phyloP scores from a whole-genome alignment of 2,329 filamentous ascomycete species.

The Nannizziopsis barbatae region DNA sequence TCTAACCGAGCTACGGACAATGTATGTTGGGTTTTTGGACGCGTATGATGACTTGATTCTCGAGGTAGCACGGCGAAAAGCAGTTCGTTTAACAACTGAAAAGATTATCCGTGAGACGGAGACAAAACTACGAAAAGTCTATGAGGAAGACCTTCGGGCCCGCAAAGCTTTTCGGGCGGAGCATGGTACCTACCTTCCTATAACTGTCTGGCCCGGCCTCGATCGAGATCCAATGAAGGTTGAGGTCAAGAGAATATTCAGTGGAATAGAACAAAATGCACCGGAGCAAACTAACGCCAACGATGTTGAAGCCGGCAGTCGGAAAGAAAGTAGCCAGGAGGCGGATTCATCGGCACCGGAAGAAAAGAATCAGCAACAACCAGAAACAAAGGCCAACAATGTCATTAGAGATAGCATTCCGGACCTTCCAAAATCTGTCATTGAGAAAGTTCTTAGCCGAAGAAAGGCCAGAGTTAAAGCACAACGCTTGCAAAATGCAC shows the following conservation, averaged over 20 bases:
- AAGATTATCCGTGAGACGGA: constrained; percentile 66
- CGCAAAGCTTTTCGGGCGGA: constrained; percentile 70
- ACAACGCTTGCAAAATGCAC: background rate
- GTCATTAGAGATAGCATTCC: constrained; percentile 32
- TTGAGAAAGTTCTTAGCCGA: constrained; percentile 35
- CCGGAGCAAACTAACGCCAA: background rate
- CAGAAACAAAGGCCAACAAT: constrained; percentile 12
- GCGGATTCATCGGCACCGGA: background rate
- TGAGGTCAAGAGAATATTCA: constrained; percentile 28
- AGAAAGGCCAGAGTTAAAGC: constrained; percentile 20
- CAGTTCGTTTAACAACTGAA: constrained; percentile 62
- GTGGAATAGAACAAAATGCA: constrained; percentile 13
- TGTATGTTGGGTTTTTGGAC: constrained; percentile 76
- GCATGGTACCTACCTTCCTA: constrained; percentile 74
- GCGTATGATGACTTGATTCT: constrained; percentile 77
- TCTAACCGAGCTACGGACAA: constrained; percentile 63
- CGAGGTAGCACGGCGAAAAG: constrained; percentile 65
- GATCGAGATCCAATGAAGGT: constrained; percentile 44
- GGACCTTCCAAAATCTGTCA: constrained; percentile 31
- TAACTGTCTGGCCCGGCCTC: constrained; percentile 76
- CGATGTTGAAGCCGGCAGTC: constrained; percentile 1
- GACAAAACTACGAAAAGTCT: constrained; percentile 62
- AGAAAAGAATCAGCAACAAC: background rate
- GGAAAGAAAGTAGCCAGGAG: constrained; percentile 7
- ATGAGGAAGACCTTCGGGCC: constrained; percentile 59